Evolutionary conservation across 169 alveolate species (phyloP).

Genomic region (Plasmodium reichenowi): DNA sequence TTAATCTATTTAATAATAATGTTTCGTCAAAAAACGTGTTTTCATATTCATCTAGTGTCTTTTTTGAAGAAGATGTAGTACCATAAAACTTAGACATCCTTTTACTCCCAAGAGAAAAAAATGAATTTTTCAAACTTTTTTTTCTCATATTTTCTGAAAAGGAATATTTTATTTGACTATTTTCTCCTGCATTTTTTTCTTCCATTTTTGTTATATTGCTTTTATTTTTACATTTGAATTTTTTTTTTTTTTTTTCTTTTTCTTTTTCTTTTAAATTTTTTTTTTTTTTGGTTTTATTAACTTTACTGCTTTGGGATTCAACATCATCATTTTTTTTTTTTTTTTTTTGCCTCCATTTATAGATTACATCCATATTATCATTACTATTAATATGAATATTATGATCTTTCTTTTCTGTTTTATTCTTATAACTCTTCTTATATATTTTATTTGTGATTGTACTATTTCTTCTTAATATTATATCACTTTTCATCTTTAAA

Average conservation of each 20-base stretch:
- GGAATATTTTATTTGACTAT: not conserved
- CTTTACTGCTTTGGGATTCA: not conserved
- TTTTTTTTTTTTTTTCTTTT: conserved; percentile 5
- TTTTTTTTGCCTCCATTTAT: too few relatives aligned
- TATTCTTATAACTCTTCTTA: not conserved
- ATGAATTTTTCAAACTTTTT: conserved; percentile 15
- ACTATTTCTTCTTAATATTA: conserved; percentile 19
- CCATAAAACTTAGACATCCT: conserved; percentile 34
- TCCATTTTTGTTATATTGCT: conserved; percentile 1
- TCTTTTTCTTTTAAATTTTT: not conserved
- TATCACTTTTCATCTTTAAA: conserved; percentile 33
- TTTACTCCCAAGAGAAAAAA: conserved; percentile 20
- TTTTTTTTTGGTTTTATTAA: not conserved
- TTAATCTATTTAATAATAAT: conserved; percentile 42
- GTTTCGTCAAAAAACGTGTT: conserved; percentile 29
- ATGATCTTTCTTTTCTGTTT: not conserved
- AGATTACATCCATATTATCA: too few relatives aligned
- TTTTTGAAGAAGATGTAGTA: conserved; percentile 21
- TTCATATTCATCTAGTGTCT: conserved; percentile 15
- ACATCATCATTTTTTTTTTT: too few relatives aligned
- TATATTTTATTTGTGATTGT: conserved; percentile 18
- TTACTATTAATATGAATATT: too few relatives aligned
- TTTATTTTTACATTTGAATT: not conserved
- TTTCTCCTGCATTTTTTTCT: conserved; percentile 18
- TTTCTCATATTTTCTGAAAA: conserved; percentile 7